These are phyloP conservation scores for Fomitopsis serialis DNA, from an alignment of 768 basidiomycete genomes.

Conservation along the genomic window DNA sequence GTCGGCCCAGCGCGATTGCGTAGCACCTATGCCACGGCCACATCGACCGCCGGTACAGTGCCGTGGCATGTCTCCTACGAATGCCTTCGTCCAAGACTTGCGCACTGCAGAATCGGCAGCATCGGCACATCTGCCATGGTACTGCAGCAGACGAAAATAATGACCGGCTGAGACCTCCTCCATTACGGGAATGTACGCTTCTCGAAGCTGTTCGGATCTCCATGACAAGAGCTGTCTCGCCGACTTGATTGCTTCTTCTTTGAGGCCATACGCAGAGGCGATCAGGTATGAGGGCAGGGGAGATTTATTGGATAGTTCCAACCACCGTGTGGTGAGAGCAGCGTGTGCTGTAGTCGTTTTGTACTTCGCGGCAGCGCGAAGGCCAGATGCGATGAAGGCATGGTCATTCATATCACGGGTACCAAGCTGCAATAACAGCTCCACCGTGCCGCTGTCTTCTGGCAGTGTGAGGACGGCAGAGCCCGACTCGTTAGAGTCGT, in stretches of 20 bases:
- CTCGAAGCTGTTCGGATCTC: neutral
- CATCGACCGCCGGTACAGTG: neutral
- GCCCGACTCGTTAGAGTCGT: no score
- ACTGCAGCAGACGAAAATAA: conserved; percentile 6
- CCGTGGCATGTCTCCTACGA: neutral
- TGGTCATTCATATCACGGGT: neutral
- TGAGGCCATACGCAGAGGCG: neutral
- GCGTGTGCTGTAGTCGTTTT: neutral
- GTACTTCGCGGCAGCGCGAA: conserved; percentile 1
- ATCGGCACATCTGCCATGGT: neutral
- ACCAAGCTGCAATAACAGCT: neutral
- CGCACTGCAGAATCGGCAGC: neutral
- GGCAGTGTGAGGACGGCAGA: neutral
- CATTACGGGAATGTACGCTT: conserved; percentile 2
- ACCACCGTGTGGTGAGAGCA: neutral
- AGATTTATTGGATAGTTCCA: neutral
- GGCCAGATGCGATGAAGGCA: neutral
- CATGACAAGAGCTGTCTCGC: neutral
- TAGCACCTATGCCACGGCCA: no score
- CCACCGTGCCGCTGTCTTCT: neutral
- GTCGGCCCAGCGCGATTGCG: no score
- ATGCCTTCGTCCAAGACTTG: neutral
- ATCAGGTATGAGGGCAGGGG: conserved; percentile 1
- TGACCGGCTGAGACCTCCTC: conserved; percentile 1
- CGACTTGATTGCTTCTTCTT: neutral